Conservation (phyloP, 1,139 yeast genomes). For the Candida sanyaensis region DNA sequence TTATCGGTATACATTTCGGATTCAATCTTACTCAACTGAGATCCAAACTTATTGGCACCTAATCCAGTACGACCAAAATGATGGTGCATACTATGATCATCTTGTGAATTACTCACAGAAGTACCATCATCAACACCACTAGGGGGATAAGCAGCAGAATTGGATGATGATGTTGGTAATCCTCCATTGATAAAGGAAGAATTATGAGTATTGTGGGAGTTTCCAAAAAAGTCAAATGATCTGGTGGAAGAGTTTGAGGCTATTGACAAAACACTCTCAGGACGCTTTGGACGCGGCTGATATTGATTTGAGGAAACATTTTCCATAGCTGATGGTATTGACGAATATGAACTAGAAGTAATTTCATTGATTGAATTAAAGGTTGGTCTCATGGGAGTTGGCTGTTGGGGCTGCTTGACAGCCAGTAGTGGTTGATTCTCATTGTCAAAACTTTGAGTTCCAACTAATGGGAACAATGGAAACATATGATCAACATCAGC, state of each 20-base stretch:
- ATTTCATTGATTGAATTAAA: not conserved
- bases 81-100: slow-evolving; percentile 12
- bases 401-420: slow-evolving; percentile 9
- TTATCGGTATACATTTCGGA: slow-evolving; percentile 16
- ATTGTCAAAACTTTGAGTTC: slow-evolving; percentile 43
- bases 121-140: slow-evolving; percentile 11
- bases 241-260: slow-evolving; percentile 41
- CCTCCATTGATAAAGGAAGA: slow-evolving; percentile 19
- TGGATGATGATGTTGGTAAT: slow-evolving; percentile 25
- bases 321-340: slow-evolving; percentile 6
- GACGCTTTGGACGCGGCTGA: slow-evolving; percentile 37
- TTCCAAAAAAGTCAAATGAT: slow-evolving; percentile 16
- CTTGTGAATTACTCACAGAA: slow-evolving; percentile 1
- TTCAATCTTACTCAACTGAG: slow-evolving; percentile 17
- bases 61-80: slow-evolving; percentile 17
- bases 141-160: slow-evolving; percentile 35
- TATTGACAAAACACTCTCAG: slow-evolving; percentile 45
- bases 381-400: slow-evolving; percentile 12
- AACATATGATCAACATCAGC: slow-evolving; percentile 35
- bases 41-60: slow-evolving; percentile 16
- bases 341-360: slow-evolving; percentile 5
- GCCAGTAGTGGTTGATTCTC: slow-evolving; percentile 41
- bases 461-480: slow-evolving; percentile 56
- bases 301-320: slow-evolving; percentile 16
- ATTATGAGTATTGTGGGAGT: slow-evolving; percentile 7